Base-by-base conservation (phyloP, 164 flowering plant species). In the Chimonanthus praecox region DNA sequence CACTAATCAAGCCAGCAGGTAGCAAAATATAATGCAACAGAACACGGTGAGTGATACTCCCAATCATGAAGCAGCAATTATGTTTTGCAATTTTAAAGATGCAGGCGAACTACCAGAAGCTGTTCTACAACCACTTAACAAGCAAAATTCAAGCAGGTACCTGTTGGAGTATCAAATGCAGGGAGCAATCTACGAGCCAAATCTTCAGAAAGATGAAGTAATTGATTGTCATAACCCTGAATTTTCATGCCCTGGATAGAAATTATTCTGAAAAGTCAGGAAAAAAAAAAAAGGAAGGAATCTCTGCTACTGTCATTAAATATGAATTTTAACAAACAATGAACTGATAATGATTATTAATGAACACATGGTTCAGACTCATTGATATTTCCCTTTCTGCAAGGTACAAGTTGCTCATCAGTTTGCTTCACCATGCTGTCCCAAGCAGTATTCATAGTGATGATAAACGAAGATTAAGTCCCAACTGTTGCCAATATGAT, bases 151-250 rank as follows among this genome's bases (percentile, higher is more conserved):
- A 49, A 33, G 33, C 58, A 71, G 7, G 18, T 78, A 93, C 99
- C 98, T 77, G 99, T 92, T 65, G 99, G 99, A 77, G 99, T 95
- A 75, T 94, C 97, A 86, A 95, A 95, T 49, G 98, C 99, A 82
- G 99, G 99, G 64, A 95, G 80, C 83, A 95, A 74, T 79, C 99
- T 87, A 50, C 75, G 78, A 33, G 90, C 98, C 71, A 95, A 86
- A 86, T 93, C 98, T 84, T 93, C 97, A 54, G 97, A 86, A 70
- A 95, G 81, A 75, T 85, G 78, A 72, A 95, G 94, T 69, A 95
- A 83, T 68, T 95, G 85, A 76, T 86, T 85, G 63, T 92, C 84
- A 82, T 95, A 95, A 10, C 91, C 85, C n/a, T 93, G 87, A 78
- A 95, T 80, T 69, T 79, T 85, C 99, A 95, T 90, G 64, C 99